phyloP scores from a whole-genome alignment of 129 eudicot species.

The Flaveria trinervia region DNA sequence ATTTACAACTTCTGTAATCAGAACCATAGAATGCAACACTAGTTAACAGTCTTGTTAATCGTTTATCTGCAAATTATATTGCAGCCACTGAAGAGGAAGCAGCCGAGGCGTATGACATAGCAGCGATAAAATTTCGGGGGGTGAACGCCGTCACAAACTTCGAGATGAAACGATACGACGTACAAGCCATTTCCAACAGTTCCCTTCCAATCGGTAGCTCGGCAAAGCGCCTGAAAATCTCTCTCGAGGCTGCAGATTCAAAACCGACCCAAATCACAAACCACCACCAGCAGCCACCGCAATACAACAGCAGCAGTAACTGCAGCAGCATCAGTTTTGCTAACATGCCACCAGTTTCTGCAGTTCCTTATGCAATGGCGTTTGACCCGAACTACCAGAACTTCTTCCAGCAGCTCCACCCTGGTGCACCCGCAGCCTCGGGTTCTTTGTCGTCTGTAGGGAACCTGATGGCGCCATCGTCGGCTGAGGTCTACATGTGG shows the following conservation, averaged over 20 bases:
- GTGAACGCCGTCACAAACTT: slow-evolving; percentile 91
- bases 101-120: slow-evolving; percentile 98
- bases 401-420: slow-evolving; percentile 61
- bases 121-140: slow-evolving; percentile 95
- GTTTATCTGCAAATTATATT: neutral
- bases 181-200: slow-evolving; percentile 83
- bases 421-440: slow-evolving; percentile 39
- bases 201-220: slow-evolving; percentile 89
- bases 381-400: slow-evolving; percentile 56
- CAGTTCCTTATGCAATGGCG: slow-evolving; percentile 45
- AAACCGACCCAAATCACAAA: slow-evolving; percentile 39
- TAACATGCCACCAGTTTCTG: slow-evolving; percentile 38
- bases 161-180: slow-evolving; percentile 92
- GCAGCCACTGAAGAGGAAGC: slow-evolving; percentile 99
- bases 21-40: neutral
- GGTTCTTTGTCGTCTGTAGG: slow-evolving; percentile 21
- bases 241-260: slow-evolving; percentile 57
- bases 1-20: neutral
- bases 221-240: slow-evolving; percentile 76
- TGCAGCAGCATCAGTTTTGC: slow-evolving; percentile 63
- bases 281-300: slow-evolving; percentile 46
- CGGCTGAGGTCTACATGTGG: slow-evolving; percentile 78
- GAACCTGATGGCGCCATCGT: slow-evolving; percentile 47
- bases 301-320: slow-evolving; percentile 35
- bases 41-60: neutral